Base-by-base conservation (phyloP, 192 early-diverging fungal species). In the Linnemannia hyalina region DNA sequence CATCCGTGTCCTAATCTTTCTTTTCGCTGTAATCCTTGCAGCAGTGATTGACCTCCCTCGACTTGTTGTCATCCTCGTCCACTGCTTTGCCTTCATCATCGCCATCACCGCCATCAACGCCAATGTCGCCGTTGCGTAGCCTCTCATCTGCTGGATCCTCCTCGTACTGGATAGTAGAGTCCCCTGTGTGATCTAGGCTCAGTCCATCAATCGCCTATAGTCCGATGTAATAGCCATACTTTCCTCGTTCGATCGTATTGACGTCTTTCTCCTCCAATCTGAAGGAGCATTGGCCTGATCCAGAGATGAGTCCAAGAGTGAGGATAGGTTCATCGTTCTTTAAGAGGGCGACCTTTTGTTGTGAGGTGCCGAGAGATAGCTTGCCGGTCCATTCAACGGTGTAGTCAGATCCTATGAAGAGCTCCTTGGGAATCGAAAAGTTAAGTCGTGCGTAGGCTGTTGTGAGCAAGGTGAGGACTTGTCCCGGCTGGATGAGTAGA, bases 351-450 rank as follows among this genome's bases (percentile, higher is more conserved):
- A 77, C 83, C 4, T 74, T 57, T 35, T 85, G 78, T 35, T 80
- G 75, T 6, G 70, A 32, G 46, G 26, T 36, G 52, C 73, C 77
- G 1, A 85, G 75, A 5, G 83, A 80, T 15, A 75, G 70, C 7
- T 55, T 13, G 29, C 83, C 83, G n/a, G 35, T 38, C 78, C 83
- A 85, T 68, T 85, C 78, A 40, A 85, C 55, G 9, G 68, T 85
- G 55, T 42, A 35, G 38, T 77, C 83, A 16, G 32, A 32, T 22
- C 78, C 74, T 35, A 80, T 46, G 36, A 57, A 26, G 7, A 80
- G 20, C 3, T 79, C 54, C 0, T 77, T 18, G 2, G 83, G 74
- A n/a, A 75, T 68, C 2, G 29, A 69, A 20, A 80, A 80, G 4
- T 76, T 11, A 22, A 76, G 36, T 6, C 71, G 54, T 41, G 69